phyloP scores from a whole-genome alignment of 2,329 filamentous ascomycete species.

The Ascochyta fabae region DNA sequence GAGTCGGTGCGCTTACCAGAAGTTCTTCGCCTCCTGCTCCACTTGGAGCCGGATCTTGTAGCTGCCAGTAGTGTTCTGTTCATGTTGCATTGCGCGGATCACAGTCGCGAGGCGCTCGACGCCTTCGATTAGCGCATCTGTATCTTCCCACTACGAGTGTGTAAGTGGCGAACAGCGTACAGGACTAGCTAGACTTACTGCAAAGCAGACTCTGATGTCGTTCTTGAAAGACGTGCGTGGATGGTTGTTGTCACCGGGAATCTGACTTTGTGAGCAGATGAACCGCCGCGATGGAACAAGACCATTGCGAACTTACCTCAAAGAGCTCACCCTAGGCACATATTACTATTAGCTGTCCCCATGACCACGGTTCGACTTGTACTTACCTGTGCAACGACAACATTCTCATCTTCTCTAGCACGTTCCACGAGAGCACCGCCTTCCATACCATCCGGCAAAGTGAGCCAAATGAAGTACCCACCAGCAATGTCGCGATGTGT shows the following conservation, averaged over 20 bases:
- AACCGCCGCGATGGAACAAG: background rate
- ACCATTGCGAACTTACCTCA: conserved; percentile 49
- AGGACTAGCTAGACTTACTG: conserved; percentile 22
- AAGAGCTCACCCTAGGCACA: conserved; percentile 69
- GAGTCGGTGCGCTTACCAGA: conserved; percentile 35
- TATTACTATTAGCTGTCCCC: conserved; percentile 24
- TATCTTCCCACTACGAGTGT: conserved; percentile 62
- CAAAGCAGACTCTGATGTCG: conserved; percentile 51
- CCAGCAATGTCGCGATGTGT: conserved; percentile 64
- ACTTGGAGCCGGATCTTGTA: conserved; percentile 18
- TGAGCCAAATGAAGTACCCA: conserved; percentile 87
- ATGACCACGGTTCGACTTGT: conserved; percentile 11
- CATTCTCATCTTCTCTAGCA: conserved; percentile 67
- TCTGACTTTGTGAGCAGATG: conserved; percentile 30
- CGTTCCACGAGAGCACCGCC: conserved; percentile 63
- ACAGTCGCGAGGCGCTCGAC: conserved; percentile 66
- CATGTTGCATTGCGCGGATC: conserved; percentile 49
- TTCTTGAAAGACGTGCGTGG: conserved; percentile 61
- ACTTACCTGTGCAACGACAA: conserved; percentile 66
- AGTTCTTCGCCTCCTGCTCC: conserved; percentile 34
- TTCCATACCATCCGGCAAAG: conserved; percentile 62
- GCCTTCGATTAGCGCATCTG: conserved; percentile 70
- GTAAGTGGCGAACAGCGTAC: conserved; percentile 12
- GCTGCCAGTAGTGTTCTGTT: conserved; percentile 27
- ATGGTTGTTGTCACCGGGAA: conserved; percentile 55